phyloP scores from a whole-genome alignment of 805 yeast species.

The Maudiozyma bulderi region DNA sequence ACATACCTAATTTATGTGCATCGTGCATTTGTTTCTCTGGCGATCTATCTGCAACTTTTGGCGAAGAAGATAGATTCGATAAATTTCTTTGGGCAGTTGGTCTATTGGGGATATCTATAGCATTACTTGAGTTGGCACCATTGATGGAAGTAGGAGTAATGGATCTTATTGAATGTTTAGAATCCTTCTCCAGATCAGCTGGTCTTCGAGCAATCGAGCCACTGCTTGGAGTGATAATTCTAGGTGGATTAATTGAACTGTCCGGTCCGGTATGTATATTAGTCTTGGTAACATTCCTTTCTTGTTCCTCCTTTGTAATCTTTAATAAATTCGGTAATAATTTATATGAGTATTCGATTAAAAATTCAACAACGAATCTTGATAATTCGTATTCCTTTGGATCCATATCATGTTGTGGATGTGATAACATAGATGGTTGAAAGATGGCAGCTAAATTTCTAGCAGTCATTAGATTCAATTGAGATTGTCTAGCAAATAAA shows the following conservation, averaged over 20 bases:
- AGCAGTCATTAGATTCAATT: conserved; percentile 81
- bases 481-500: conserved; percentile 70
- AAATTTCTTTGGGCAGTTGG: background rate
- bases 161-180: background rate
- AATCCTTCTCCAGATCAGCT: background rate
- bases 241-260: background rate
- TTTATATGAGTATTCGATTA: conserved; percentile 77
- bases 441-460: conserved; percentile 90
- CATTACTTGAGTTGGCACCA: background rate
- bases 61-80: conserved; percentile 1
- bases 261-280: background rate
- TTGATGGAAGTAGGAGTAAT: background rate
- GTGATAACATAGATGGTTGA: conserved; percentile 92
- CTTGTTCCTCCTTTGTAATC: conserved; percentile 22
- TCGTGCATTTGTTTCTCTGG: background rate
- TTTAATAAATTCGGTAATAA: conserved; percentile 50
- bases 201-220: background rate
- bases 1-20: background rate
- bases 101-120: conserved; percentile 6
- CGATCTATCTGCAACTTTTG: background rate
- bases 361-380: conserved; percentile 76
- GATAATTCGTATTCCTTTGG: conserved; percentile 88
- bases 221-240: background rate
- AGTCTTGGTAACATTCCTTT: background rate
- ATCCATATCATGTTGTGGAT: conserved; percentile 83